A percentile compares a stretch with the other conserved stretches of the same genome.
Conservation (phyloP, 2,329 filamentous ascomycete species). For the Alternaria sp. region DNA sequence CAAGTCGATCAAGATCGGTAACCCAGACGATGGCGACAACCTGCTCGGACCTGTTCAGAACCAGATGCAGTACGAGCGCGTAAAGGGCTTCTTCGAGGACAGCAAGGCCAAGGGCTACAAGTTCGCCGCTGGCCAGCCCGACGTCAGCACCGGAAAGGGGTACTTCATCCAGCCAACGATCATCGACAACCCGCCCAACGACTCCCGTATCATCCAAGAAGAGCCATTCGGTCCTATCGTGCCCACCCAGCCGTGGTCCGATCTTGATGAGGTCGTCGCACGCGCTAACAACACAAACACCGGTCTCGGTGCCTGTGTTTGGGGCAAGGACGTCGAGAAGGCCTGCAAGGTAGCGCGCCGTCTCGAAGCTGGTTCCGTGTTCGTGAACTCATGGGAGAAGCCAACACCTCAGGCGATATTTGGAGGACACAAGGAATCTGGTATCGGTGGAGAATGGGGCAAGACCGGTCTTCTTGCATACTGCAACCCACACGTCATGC, state of each 20-base stretch:
- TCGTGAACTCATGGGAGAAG: constrained; percentile 61
- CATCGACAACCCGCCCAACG: constrained; percentile 64
- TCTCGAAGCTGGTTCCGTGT: constrained; percentile 63
- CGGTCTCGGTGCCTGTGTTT: constrained; percentile 63
- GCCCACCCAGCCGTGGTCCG: constrained; percentile 68
- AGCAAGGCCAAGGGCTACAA: constrained; percentile 62
- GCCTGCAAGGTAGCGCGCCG: constrained; percentile 56
- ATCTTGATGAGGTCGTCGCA: constrained; percentile 60
- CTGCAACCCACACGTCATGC: constrained; percentile 56
- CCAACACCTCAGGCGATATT: constrained; percentile 62
- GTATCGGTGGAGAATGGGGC: constrained; percentile 74
- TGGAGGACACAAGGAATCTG: constrained; percentile 79
- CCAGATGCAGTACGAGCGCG: constrained; percentile 68
- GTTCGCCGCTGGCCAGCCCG: constrained; percentile 58
- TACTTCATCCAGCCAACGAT: constrained; percentile 68
- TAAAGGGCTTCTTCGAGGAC: constrained; percentile 63
- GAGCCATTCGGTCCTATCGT: constrained; percentile 72
- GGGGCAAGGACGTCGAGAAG: constrained; percentile 49
- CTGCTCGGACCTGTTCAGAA: constrained; percentile 69
- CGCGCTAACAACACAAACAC: constrained; percentile 57
- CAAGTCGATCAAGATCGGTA: constrained; percentile 51
- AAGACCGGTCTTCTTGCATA: constrained; percentile 54
- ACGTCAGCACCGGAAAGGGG: constrained; percentile 49
- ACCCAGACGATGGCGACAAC: constrained; percentile 51
- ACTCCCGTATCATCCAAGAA: constrained; percentile 63